Evolutionary conservation across 2,329 filamentous ascomycete genomes (phyloP), one percentile per base, ranked within the genome.

Genomic region (Pseudogymnoascus sp.): DNA sequence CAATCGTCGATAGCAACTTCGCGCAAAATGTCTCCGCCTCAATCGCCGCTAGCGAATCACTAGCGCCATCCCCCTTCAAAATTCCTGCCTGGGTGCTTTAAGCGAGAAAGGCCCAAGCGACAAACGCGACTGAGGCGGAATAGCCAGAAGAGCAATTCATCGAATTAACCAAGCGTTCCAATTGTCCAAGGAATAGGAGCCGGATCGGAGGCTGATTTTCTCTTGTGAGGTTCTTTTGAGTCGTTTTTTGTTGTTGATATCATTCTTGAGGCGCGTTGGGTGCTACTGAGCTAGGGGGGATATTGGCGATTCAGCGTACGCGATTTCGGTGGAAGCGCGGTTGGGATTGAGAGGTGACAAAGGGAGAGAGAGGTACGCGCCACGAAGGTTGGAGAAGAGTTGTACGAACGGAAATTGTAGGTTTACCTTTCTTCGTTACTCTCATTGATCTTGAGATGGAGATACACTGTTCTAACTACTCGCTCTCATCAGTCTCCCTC

Each of bases 11-110:
- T 7, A 21, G 7, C 51, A 12, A 6, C 23, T 7, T 57, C 26
- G 51, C 29, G 51, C 29, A 57, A 57, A 57, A 45, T 34, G 29
- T 57, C 26, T 57, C 51, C 51, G 51, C 51, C 51, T 57, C 51
- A 34, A 57, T 57, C 51, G 51, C 1, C 51, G 10, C 51, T 57
- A 57, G 26, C 1, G 51, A 57, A 1, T 57, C 26, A 34, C 51
- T 57, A 57, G 51, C 51, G 51, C 29, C 51, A 2, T 34, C 14
- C 1, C 51, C 26, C 51, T 57, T 34, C 47, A 34, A 57, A 18
- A 57, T 57, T 57, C 26, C 2, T 34, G 51, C 51, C 51, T 57
- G 12, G 51, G 29, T 57, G 51, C 51, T 29, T 57, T 57, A 57
- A 57, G 51, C 51, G 51, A 57, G 51, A 57, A 47, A 18, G n/a